A percentile compares a stretch with the other conserved stretches of the same genome.
These are phyloP conservation scores for Trichoderma sp. DNA, from an alignment of 2,329 filamentous ascomycete species.

Conservation along the genomic window DNA sequence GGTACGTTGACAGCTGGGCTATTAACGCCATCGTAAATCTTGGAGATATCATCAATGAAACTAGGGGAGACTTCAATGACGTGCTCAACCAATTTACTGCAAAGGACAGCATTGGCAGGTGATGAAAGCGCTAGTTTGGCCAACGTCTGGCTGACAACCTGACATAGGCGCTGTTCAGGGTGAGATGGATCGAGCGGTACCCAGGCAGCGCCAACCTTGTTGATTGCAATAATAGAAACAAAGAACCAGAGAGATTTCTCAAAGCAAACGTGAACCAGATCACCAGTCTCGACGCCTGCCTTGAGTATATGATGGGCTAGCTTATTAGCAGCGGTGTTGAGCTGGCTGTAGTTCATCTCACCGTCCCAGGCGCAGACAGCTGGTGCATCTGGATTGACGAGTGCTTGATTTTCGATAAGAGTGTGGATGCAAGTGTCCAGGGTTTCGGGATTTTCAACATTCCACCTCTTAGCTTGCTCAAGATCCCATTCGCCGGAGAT, in stretches of 20 bases:
- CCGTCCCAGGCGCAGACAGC: conserved; percentile 27
- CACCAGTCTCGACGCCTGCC: conserved; percentile 26
- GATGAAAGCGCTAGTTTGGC: not conserved
- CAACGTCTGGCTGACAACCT: conserved; percentile 4
- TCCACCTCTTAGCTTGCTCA: conserved; percentile 6
- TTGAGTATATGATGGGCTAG: conserved; percentile 1
- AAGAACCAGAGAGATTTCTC: conserved; percentile 26
- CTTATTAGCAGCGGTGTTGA: conserved; percentile 16
- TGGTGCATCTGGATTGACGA: not conserved
- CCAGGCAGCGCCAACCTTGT: conserved; percentile 29
- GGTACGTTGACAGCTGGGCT: not conserved
- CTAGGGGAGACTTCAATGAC: conserved; percentile 5
- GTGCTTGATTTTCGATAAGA: conserved; percentile 5
- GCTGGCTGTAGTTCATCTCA: conserved; percentile 22
- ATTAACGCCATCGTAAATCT: not conserved
- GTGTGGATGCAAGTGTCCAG: conserved; percentile 12
- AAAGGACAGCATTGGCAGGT: not conserved
- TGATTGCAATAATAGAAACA: conserved; percentile 28
- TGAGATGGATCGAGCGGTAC: conserved; percentile 15
- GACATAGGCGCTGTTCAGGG: not conserved
- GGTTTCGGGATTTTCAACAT: conserved; percentile 6
- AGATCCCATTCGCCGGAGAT: conserved; percentile 16
- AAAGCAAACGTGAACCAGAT: conserved; percentile 22
- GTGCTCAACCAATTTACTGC: not conserved
- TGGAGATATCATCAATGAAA: not conserved